These are phyloP conservation scores for Allium fistulosum DNA, from an alignment of 106 monocot genomes.

Conservation along the genomic window DNA sequence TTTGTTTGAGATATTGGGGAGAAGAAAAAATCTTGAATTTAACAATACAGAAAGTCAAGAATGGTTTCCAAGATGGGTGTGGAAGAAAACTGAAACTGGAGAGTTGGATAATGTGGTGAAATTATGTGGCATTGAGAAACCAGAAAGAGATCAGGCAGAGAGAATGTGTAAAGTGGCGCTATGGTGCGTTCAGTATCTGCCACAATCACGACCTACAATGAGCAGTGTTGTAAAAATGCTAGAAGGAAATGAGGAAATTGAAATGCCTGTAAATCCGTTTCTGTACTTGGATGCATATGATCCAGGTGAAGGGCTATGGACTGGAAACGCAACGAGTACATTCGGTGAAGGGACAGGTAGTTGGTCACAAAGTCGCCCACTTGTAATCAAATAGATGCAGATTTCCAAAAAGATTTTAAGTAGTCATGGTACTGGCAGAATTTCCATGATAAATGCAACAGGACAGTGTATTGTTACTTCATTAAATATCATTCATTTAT, in stretches of 20 bases:
- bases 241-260: constrained; percentile 24
- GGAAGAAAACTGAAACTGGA: constrained; percentile 18
- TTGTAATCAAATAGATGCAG: too few relatives aligned
- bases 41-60: constrained; percentile 2
- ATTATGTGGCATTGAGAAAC: constrained; percentile 6
- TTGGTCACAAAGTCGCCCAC: not conserved
- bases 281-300: not conserved
- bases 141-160: constrained; percentile 9
- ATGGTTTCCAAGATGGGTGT: constrained; percentile 24
- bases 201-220: constrained; percentile 23
- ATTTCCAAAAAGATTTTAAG: too few relatives aligned
- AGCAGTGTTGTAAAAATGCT: constrained; percentile 29
- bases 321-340: not conserved
- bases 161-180: constrained; percentile 21
- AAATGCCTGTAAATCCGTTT: constrained; percentile 12
- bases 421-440: too few relatives aligned
- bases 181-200: constrained; percentile 32
- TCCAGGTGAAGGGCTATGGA: not conserved
- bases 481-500: too few relatives aligned
- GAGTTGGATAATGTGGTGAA: not conserved
- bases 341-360: not conserved
- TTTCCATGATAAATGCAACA: too few relatives aligned
- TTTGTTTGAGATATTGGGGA: constrained; percentile 23
- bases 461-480: too few relatives aligned
- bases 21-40: constrained; percentile 16